Evolutionary conservation across 169 alveolate species (phyloP).

Genomic region (Neospora caninum): DNA sequence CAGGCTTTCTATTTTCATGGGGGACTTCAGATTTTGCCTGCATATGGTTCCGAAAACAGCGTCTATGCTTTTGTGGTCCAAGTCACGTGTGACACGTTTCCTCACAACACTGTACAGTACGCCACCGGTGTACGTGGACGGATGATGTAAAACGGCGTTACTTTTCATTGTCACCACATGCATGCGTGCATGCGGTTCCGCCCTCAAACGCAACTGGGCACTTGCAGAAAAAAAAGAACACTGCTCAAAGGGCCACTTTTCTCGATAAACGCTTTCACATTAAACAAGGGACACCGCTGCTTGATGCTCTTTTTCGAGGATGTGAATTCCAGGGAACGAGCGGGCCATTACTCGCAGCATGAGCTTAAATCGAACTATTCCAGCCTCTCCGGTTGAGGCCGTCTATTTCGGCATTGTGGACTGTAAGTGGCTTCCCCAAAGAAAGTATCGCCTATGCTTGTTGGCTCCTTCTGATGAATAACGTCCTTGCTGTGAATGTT

Average conservation of each 20-base stretch:
- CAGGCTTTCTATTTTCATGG: too few relatives aligned
- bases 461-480: neutral
- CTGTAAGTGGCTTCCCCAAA: neutral
- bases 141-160: too few relatives aligned
- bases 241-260: neutral
- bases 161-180: neutral
- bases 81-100: too few relatives aligned
- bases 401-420: constrained; percentile 22
- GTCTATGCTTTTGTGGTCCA: too few relatives aligned
- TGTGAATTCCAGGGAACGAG: neutral
- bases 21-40: too few relatives aligned
- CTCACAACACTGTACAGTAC: too few relatives aligned
- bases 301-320: neutral
- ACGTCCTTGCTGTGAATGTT: neutral
- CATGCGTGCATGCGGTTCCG: neutral
- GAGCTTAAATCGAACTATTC: neutral
- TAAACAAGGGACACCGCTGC: too few relatives aligned
- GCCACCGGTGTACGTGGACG: too few relatives aligned
- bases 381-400: constrained; percentile 18
- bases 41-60: too few relatives aligned
- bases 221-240: neutral
- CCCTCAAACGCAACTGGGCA: too few relatives aligned
- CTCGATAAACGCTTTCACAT: too few relatives aligned
- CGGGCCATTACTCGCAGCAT: neutral
- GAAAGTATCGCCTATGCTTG: neutral